Base-by-base conservation (phyloP, 768 basidiomycete genomes). In the Tephrocybe sp. region DNA sequence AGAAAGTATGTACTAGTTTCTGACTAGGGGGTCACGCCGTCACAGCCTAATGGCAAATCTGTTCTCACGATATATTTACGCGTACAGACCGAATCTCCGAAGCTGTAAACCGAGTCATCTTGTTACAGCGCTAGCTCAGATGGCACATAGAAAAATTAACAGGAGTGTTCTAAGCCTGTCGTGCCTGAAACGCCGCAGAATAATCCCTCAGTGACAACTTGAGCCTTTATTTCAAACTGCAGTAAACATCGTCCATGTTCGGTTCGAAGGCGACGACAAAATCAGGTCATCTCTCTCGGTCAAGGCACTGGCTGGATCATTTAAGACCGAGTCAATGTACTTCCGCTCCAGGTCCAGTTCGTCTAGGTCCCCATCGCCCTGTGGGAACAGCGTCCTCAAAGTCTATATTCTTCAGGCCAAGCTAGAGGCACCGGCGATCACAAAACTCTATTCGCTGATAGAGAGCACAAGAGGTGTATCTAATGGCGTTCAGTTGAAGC, bases 391-490 rank as follows among this genome's bases (percentile, higher is more conserved):
- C 15, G 5, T 19, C 4, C 39, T 69, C 31, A 66, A 59, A 45
- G 50, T 75, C 28, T 65, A 66, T 52, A 59, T 74, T n/a, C 56
- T 75, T 5, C 72, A 74, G 44, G 64, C 67, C 32, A 75, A 75
- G 53, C 56, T 75, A 15, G 64, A 65, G 44, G 47, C 61, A 15
- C 47, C 62, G 6, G 64, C 61, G 13, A 55, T 75, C 31, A 55
- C 59, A 4, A 69, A 76, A 30, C 66, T 80, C 1, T 69, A 67
- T 37, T 49, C 57, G 16, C 44, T 72, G 8, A 56, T 74, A 21
- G 73, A 77, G 51, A 60, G 39, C 19, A 51, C 53, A 39, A 42
- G 22, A 34, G 38, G 15, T 15, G 22, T 9, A 25, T 25, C 35
- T 16, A 32, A 46, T 27, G 53, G 41, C 21, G 55, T 55, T 8